Percentiles rank a stretch among this genome's conserved stretches.
phyloP scores from a whole-genome alignment of 768 basidiomycete genomes.

The Mrakia frigida region DNA sequence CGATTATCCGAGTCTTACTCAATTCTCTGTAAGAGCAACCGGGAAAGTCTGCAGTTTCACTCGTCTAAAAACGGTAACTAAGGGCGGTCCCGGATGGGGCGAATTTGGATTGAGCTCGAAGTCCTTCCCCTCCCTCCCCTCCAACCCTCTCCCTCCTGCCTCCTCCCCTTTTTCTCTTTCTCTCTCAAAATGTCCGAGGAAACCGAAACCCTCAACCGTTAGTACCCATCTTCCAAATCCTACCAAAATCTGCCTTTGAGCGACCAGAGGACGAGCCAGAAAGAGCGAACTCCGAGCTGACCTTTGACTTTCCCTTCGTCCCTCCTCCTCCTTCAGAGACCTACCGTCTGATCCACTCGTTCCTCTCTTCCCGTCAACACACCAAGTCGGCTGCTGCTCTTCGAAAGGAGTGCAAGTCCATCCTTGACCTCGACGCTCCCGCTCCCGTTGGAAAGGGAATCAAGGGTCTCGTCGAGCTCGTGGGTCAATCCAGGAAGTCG shows the following conservation, averaged over 20 bases:
- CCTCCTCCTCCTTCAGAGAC: conserved; percentile 52
- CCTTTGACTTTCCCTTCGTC: not conserved
- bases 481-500: conserved; percentile 15
- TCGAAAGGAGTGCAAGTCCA: conserved; percentile 26
- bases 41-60: too few species aligned
- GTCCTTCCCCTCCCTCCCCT: not conserved
- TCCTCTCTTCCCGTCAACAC: conserved; percentile 63
- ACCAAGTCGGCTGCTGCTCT: conserved; percentile 55
- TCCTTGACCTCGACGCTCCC: conserved; percentile 25
- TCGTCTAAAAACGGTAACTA: too few species aligned
- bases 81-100: not conserved
- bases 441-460: not conserved
- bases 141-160: not conserved
- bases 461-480: conserved; percentile 27
- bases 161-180: not conserved
- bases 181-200: conserved; percentile 7
- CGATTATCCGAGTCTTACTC: too few species aligned
- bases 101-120: not conserved
- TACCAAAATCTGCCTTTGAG: not conserved
- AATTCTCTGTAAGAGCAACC: too few species aligned
- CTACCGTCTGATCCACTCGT: conserved; percentile 69
- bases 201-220: conserved; percentile 14
- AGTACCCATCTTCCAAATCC: not conserved
- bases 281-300: not conserved
- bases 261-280: not conserved